Conservation (phyloP, 2,329 filamentous ascomycete species). For the Chrysoporthe cubensis region DNA sequence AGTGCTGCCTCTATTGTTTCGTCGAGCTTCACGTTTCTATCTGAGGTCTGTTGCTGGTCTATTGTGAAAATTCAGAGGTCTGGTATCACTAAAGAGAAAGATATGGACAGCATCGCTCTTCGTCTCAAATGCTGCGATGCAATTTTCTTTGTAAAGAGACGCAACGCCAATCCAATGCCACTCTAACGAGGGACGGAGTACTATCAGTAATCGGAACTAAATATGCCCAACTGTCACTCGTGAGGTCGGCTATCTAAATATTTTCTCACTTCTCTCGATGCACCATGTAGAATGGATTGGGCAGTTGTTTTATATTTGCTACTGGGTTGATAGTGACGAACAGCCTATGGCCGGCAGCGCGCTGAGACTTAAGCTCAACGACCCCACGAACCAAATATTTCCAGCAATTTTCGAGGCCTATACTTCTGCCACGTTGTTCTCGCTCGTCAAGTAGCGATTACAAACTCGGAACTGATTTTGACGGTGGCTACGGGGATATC, state of each 20-base stretch:
- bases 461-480: constrained; percentile 17
- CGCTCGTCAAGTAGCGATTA: constrained; percentile 20
- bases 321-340: constrained; percentile 14
- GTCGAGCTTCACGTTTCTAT: constrained; percentile 9
- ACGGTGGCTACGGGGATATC: constrained; percentile 13
- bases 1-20: constrained; percentile 3
- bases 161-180: constrained; percentile 13
- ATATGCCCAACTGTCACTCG: constrained; percentile 14
- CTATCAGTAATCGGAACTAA: background rate
- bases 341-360: constrained; percentile 11
- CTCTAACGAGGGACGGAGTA: background rate
- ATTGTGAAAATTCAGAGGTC: constrained; percentile 8
- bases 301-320: constrained; percentile 25
- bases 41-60: constrained; percentile 17
- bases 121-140: background rate
- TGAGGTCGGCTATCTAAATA: constrained; percentile 17
- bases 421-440: constrained; percentile 15
- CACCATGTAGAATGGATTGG: constrained; percentile 10
- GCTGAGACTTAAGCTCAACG: constrained; percentile 2
- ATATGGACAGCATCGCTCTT: constrained; percentile 4
- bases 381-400: constrained; percentile 11
- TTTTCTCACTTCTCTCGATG: constrained; percentile 12
- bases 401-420: constrained; percentile 14
- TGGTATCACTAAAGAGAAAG: constrained; percentile 9
- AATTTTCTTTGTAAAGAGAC: constrained; percentile 10